Conservation (phyloP, 192 early-diverging fungal genomes). For the Umbelopsis vinacea region DNA sequence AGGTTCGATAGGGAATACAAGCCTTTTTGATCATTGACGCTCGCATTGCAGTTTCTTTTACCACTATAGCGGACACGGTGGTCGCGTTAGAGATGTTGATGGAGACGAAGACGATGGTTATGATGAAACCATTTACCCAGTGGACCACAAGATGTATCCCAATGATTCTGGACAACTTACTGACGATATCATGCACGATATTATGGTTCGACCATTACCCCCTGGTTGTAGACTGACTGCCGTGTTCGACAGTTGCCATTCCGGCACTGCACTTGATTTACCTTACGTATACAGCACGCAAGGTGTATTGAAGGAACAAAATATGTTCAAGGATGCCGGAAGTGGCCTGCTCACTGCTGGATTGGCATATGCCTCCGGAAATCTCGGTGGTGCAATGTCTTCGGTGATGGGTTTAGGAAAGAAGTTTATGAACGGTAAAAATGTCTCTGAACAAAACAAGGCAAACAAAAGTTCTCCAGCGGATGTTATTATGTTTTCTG, state of each 20-base stretch:
- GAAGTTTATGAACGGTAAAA: slow-evolving; percentile 41
- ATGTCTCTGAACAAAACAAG: slow-evolving; percentile 25
- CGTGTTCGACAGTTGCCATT: slow-evolving; percentile 88
- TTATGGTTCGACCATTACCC: slow-evolving; percentile 73
- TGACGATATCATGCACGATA: slow-evolving; percentile 76
- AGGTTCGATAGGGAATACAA: not conserved
- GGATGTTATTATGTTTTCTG: slow-evolving; percentile 82
- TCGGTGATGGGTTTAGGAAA: slow-evolving; percentile 55
- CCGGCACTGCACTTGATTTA: slow-evolving; percentile 80
- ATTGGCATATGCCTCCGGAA: slow-evolving; percentile 51
- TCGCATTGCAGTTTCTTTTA: slow-evolving; percentile 63
- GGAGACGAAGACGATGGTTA: slow-evolving; percentile 81
- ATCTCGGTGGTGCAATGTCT: slow-evolving; percentile 43
- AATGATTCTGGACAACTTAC: slow-evolving; percentile 64
- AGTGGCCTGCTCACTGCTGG: slow-evolving; percentile 50
- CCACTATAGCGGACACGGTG: slow-evolving; percentile 84
- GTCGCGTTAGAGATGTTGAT: slow-evolving; percentile 50
- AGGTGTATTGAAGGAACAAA: slow-evolving; percentile 60
- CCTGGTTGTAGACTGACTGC: slow-evolving; percentile 73
- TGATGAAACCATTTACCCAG: slow-evolving; percentile 82
- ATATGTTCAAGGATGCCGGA: slow-evolving; percentile 50
- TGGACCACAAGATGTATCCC: slow-evolving; percentile 55
- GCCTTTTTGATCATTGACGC: too few relatives aligned
- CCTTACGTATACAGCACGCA: slow-evolving; percentile 77
- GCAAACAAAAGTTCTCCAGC: slow-evolving; percentile 54